Conservation (phyloP, 225 moss, liverwort and hornwort species). For the Physcomitrellopsis africana region DNA sequence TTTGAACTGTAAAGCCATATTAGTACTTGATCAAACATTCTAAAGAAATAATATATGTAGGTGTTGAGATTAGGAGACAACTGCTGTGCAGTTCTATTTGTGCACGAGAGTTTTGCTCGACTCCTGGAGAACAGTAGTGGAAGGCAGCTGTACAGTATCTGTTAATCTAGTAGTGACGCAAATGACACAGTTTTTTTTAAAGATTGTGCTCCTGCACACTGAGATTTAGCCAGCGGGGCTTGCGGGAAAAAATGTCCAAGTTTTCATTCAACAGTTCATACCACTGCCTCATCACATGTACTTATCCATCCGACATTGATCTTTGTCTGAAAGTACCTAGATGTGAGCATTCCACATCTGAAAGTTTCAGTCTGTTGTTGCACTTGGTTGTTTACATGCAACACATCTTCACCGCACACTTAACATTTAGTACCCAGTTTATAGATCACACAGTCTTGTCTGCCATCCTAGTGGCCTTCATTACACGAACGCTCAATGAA, state of each 20-base stretch:
- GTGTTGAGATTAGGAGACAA: slow-evolving; percentile 24
- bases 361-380: neutral
- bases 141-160: slow-evolving; percentile 45
- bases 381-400: too few species aligned
- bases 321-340: slow-evolving; percentile 3
- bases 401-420: too few species aligned
- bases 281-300: slow-evolving; percentile 32
- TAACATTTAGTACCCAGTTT: too few species aligned
- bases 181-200: slow-evolving; percentile 21
- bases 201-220: slow-evolving; percentile 22
- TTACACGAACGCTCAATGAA: too few species aligned
- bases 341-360: neutral
- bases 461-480: too few species aligned
- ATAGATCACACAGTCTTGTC: too few species aligned
- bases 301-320: slow-evolving; percentile 5
- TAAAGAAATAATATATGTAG: slow-evolving; percentile 19
- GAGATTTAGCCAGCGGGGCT: slow-evolving; percentile 9
- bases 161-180: slow-evolving; percentile 30
- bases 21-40: slow-evolving; percentile 32
- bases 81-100: slow-evolving; percentile 40
- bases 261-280: slow-evolving; percentile 18
- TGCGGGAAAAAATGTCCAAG: neutral
- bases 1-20: slow-evolving; percentile 18
- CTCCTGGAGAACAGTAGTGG: slow-evolving; percentile 20
- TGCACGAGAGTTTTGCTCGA: slow-evolving; percentile 32